Conservation (phyloP, 73 alveolate genomes). For the Symbiodinium natans region DNA sequence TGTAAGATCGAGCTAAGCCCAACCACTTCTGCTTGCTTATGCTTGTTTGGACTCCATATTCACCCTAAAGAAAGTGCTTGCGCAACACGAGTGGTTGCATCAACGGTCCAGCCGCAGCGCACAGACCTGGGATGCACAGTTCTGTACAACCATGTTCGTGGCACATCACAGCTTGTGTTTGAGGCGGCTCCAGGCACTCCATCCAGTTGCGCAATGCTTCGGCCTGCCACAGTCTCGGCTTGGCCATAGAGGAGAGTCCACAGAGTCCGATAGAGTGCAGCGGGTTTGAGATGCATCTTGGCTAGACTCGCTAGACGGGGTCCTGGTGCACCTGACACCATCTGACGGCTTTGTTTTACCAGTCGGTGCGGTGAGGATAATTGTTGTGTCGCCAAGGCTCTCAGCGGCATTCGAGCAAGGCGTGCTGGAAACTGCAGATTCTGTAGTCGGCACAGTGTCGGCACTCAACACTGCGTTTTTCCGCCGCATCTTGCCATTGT, state of each 20-base stretch:
- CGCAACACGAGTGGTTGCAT: no score
- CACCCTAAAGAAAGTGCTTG: no score
- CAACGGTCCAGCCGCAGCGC: no score
- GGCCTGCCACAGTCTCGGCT: conserved; percentile 1
- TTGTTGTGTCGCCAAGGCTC: not conserved
- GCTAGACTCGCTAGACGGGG: not conserved
- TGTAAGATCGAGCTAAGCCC: no score
- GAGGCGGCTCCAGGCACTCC: conserved; percentile 38
- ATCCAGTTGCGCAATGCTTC: conserved; percentile 25
- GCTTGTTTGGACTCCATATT: no score
- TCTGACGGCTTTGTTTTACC: no score
- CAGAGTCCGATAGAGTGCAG: not conserved
- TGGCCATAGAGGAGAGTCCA: not conserved
- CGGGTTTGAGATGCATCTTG: not conserved
- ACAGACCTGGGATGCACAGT: no score
- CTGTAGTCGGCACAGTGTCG: not conserved
- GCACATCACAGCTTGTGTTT: no score
- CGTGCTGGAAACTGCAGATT: not conserved
- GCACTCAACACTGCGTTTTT: not conserved
- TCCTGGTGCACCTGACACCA: not conserved
- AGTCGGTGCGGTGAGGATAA: no score
- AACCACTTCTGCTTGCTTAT: no score
- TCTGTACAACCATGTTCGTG: no score
- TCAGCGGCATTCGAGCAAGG: not conserved
- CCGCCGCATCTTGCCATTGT: not conserved